Base-by-base conservation (phyloP, 345 rosid genomes). In the Populus nigra region DNA sequence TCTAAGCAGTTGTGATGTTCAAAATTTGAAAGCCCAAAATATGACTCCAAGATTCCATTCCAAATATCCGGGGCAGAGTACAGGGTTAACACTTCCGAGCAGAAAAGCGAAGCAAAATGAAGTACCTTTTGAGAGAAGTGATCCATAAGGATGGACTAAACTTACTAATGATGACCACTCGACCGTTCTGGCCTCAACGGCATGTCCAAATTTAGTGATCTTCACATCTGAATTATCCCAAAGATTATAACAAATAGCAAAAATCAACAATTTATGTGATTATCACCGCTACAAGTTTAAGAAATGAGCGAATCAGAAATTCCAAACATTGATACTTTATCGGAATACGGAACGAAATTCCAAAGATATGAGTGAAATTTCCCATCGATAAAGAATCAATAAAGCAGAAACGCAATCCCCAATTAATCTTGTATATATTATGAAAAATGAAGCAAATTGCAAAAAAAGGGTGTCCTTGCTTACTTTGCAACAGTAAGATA, bases 401-500 rank as follows among this genome's bases (percentile, higher is more conserved):
- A 47, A 8, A 47, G 6, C 50, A 13, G 18, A 47, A 47, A 1
- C 17, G 18, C 50, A 13, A 15, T 47, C 50, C 50, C 16, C 45
- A 41, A 3, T 41, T 41, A 10, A 41, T 41, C 50, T 47, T 47
- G 50, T 13, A 47, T 15, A 47, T 12, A 15, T 47, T 47, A 47
- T 1, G 50, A 47, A 23, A 5, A 39, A 15, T 18, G 25, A 49
- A 65, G 15, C 17, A 11, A 25, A 74, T 16, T 15, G 17, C 11
- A 41, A 3, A 8, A 29, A 45, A 35, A 45, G 27, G 23, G 8
- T 15, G 2, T 35, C 36, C 17, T 29, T 27, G 17, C 74, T 76
- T 50, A 86, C 90, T 86, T 72, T 84, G 89, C 74, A 89, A 69
- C 72, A 89, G 49, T 3, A 85, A 41, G 31, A 89, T 80, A 62